A percentile compares a stretch with the other conserved stretches of the same genome.
Evolutionary conservation across 176 grass and related monocot genomes (phyloP).

Genomic region (Triticum aestivum): IWGSC_CS_RefSeq_v2.1 NC_057799.1:636844296-636844795

Average conservation of each 20-base stretch:
- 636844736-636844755: constrained; percentile 71
- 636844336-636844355: constrained; percentile 72
- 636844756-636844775: constrained; percentile 96
- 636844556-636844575: constrained; percentile 73
- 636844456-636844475: constrained; percentile 64
- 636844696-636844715: constrained; percentile 72
- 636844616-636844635: constrained; percentile 30
- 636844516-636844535: constrained; percentile 50
- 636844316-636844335: constrained; percentile 68
- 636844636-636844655: constrained; percentile 5
- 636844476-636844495: constrained; percentile 77
- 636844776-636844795: constrained; percentile 92
- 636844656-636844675: constrained; percentile 51
- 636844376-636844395: constrained; percentile 88
- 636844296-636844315: constrained; percentile 85
- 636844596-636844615: constrained; percentile 65
- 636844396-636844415: constrained; percentile 70
- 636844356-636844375: constrained; percentile 20
- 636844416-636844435: constrained; percentile 74
- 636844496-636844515: constrained; percentile 92
- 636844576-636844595: constrained; percentile 86
- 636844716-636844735: constrained; percentile 77
- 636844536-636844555: constrained; percentile 64
- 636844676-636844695: constrained; percentile 69
- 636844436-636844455: constrained; percentile 94